Conservation (phyloP, 73 alveolate species). For the Paramecium sexaurelia region DNA sequence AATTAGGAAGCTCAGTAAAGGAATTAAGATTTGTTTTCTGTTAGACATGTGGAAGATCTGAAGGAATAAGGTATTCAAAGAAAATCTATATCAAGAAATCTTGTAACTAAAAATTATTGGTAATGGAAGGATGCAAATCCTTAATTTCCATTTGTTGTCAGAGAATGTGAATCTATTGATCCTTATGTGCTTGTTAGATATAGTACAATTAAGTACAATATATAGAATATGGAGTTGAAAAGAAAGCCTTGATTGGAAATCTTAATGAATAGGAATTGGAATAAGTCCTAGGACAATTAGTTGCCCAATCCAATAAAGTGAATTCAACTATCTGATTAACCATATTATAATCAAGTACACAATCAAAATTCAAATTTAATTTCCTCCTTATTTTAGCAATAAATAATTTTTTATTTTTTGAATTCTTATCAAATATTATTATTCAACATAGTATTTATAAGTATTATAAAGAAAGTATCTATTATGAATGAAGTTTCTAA, state of each 20-base stretch:
- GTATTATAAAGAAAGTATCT: no score
- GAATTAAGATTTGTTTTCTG: constrained; percentile 87
- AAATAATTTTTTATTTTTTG: not conserved
- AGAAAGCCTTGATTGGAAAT: constrained; percentile 76
- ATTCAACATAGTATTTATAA: no score
- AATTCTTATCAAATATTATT: no score
- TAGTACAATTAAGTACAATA: not conserved
- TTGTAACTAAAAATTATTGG: constrained; percentile 75
- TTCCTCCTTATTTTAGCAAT: not conserved
- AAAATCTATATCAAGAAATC: constrained; percentile 58
- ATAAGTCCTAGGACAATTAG: constrained; percentile 70
- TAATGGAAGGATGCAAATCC: constrained; percentile 77
- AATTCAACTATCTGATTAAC: constrained; percentile 20
- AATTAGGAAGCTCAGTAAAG: constrained; percentile 76
- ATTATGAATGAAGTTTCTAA: no score
- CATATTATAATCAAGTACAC: not conserved
- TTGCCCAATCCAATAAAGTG: constrained; percentile 74
- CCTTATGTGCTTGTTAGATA: constrained; percentile 85
- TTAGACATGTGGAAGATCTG: constrained; percentile 73
- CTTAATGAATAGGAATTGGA: constrained; percentile 75
- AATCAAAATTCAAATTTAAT: not conserved
- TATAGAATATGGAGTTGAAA: constrained; percentile 84
- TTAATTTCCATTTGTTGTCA: constrained; percentile 83
- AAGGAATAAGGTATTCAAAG: constrained; percentile 72
- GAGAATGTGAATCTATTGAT: constrained; percentile 87